These are phyloP conservation scores for Earliella scabrosa DNA, from an alignment of 1,284 basidiomycete genomes.

Conservation along the genomic window DNA sequence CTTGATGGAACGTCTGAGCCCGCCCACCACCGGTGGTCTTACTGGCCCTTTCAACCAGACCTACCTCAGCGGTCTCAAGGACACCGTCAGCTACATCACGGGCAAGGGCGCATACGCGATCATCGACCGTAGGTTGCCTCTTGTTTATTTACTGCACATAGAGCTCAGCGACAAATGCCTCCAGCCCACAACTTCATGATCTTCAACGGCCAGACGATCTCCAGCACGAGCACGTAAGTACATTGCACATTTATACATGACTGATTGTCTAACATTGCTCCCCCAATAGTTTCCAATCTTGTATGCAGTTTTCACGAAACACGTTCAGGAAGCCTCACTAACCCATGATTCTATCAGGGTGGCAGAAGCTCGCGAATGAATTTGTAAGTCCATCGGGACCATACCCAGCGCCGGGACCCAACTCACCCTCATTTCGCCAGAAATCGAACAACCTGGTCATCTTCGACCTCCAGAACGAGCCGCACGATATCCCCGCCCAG, in stretches of 20 bases:
- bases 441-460: conserved; percentile 56
- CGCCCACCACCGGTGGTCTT: conserved; percentile 52
- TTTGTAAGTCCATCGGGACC: conserved; percentile 48
- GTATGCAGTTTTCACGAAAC: not conserved
- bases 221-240: conserved; percentile 50
- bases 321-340: not conserved
- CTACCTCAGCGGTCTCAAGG: conserved; percentile 55
- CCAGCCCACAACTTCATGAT: conserved; percentile 64
- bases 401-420: not conserved
- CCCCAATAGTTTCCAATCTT: conserved; percentile 52
- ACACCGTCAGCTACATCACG: conserved; percentile 63
- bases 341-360: conserved; percentile 40
- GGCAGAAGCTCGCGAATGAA: conserved; percentile 56
- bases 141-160: not conserved
- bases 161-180: not conserved
- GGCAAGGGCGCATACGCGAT: conserved; percentile 59
- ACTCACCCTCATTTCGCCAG: conserved; percentile 29
- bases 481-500: conserved; percentile 53
- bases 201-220: conserved; percentile 55
- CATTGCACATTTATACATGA: not conserved
- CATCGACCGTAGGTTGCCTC: conserved; percentile 52
- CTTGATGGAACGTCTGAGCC: conserved; percentile 58
- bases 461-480: conserved; percentile 71
- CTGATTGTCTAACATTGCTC: conserved; percentile 30
- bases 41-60: conserved; percentile 55